A percentile compares a stretch with the other conserved stretches of the same genome.
These are phyloP conservation scores for Prunus fruticosa DNA, from an alignment of 306 rosid genomes.

Conservation along the genomic window DNA sequence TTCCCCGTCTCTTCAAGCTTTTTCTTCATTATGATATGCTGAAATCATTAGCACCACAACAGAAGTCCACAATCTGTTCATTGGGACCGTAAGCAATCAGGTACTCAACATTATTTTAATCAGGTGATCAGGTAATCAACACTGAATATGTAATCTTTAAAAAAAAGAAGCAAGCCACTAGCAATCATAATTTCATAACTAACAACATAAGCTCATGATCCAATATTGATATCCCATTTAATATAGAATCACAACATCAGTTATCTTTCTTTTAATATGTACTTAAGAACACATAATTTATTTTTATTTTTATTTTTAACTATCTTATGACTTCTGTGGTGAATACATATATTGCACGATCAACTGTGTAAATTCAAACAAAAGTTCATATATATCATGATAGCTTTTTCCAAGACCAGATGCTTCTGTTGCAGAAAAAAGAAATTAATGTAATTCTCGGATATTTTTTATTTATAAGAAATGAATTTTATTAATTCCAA, in stretches of 20 bases:
- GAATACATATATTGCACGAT: not conserved
- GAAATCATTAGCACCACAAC: slow-evolving; percentile 94
- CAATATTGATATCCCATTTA: not conserved
- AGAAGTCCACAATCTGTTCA: slow-evolving; percentile 92
- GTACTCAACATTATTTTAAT: not conserved
- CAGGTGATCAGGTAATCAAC: too few relatives aligned
- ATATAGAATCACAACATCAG: not conserved
- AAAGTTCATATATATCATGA: not conserved
- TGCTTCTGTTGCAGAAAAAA: not conserved
- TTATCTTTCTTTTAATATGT: not conserved
- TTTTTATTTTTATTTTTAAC: too few relatives aligned
- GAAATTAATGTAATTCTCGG: not conserved
- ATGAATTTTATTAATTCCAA: not conserved
- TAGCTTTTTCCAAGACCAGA: not conserved
- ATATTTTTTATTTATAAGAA: not conserved
- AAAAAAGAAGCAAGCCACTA: not conserved
- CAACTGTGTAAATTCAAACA: not conserved
- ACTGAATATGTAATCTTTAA: too few relatives aligned
- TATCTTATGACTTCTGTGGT: not conserved
- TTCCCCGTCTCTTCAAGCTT: slow-evolving; percentile 80
- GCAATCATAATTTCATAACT: not conserved
- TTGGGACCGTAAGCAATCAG: slow-evolving; percentile 33
- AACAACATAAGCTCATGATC: not conserved
- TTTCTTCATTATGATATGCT: slow-evolving; percentile 72
- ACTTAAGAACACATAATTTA: not conserved